phyloP scores from a whole-genome alignment of 805 yeast species.

The Kurtzmaniella fragi region DNA sequence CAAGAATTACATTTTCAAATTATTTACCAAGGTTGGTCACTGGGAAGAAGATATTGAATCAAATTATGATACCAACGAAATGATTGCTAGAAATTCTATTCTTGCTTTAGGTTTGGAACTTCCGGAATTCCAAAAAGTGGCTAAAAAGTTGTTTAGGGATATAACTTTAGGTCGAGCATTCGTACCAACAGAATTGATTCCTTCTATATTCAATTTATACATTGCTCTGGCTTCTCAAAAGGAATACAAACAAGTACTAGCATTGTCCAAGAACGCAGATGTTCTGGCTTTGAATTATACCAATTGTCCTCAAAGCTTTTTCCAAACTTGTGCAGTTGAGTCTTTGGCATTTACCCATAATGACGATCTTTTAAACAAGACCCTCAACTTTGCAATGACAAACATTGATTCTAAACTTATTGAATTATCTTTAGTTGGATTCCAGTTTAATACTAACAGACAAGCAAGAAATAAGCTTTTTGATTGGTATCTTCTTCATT shows the following conservation, averaged over 20 bases:
- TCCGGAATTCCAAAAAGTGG: slow-evolving; percentile 23
- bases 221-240: slow-evolving; percentile 36
- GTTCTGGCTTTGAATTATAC: slow-evolving; percentile 38
- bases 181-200: slow-evolving; percentile 46
- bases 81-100: slow-evolving; percentile 39
- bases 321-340: slow-evolving; percentile 54
- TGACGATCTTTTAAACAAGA: slow-evolving; percentile 43
- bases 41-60: slow-evolving; percentile 20
- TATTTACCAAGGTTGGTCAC: slow-evolving; percentile 18
- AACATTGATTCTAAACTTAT: slow-evolving; percentile 53
- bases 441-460: slow-evolving; percentile 31
- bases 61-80: slow-evolving; percentile 26
- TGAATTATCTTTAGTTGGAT: slow-evolving; percentile 56
- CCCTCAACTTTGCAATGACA: slow-evolving; percentile 51
- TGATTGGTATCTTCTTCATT: slow-evolving; percentile 55
- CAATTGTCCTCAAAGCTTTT: slow-evolving; percentile 25
- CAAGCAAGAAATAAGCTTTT: slow-evolving; percentile 35
- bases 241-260: slow-evolving; percentile 57
- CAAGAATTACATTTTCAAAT: slow-evolving; percentile 9
- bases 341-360: slow-evolving; percentile 48
- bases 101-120: slow-evolving; percentile 34
- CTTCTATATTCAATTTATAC: slow-evolving; percentile 38
- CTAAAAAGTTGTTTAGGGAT: slow-evolving; percentile 39
- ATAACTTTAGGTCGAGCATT: slow-evolving; percentile 35
- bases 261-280: slow-evolving; percentile 47